A percentile compares a stretch with the other conserved stretches of the same genome.
Conservation (phyloP, 2,329 filamentous ascomycete genomes). For the Acarospora socialis region DNA sequence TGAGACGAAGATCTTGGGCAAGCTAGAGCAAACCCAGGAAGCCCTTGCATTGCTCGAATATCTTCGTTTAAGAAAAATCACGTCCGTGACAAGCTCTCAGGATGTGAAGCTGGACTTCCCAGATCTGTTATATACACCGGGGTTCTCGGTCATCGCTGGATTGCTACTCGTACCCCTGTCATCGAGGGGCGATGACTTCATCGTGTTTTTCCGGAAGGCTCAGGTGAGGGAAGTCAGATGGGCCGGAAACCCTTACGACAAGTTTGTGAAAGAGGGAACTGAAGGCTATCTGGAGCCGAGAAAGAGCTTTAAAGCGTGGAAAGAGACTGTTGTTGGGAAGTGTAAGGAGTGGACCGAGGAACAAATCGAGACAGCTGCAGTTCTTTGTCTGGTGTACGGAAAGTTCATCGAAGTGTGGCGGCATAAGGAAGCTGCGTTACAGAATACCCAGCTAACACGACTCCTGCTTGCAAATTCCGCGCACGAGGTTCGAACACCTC, state of each 20-base stretch:
- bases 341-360: slow-evolving; percentile 82
- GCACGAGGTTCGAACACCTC: slow-evolving; percentile 77
- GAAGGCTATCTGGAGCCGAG: slow-evolving; percentile 58
- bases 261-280: slow-evolving; percentile 56
- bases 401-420: slow-evolving; percentile 88
- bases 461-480: slow-evolving; percentile 75
- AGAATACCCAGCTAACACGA: slow-evolving; percentile 66
- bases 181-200: slow-evolving; percentile 64
- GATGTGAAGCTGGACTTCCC: slow-evolving; percentile 66
- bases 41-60: slow-evolving; percentile 75
- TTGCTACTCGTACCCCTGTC: slow-evolving; percentile 71
- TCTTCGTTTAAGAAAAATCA: slow-evolving; percentile 58
- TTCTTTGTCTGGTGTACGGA: slow-evolving; percentile 76
- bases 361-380: slow-evolving; percentile 76
- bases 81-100: slow-evolving; percentile 62
- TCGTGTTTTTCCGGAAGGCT: slow-evolving; percentile 74
- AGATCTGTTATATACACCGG: slow-evolving; percentile 64
- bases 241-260: slow-evolving; percentile 80
- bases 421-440: slow-evolving; percentile 72
- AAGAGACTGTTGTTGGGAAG: slow-evolving; percentile 65
- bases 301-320: slow-evolving; percentile 65
- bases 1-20: slow-evolving; percentile 77
- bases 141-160: slow-evolving; percentile 64
- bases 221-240: slow-evolving; percentile 66
- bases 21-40: slow-evolving; percentile 63